Evolutionary conservation across 1,139 yeast genomes (phyloP), one percentile per base, ranked within the genome.

Genomic region (Torulaspora pretoriensis): DNA sequence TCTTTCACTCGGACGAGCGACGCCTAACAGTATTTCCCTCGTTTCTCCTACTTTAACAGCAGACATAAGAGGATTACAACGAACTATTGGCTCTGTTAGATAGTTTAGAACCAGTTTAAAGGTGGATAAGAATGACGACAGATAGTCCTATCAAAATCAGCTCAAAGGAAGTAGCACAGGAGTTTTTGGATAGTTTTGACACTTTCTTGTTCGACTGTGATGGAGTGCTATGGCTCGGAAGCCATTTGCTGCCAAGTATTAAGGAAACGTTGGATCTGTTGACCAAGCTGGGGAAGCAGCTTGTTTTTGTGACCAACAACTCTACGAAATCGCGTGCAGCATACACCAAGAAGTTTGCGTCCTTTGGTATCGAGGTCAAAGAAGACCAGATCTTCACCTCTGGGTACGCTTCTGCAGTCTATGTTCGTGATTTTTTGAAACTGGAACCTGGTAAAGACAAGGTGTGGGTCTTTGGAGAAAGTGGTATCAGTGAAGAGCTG

Each of bases 141-240:
- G 45, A 23, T 24, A 48, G 50, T 8, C 71, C 74, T 23, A 49
- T 57, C 5, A 77, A 80, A 53, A 63, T 85, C 28, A 67, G 70
- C 12, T 61, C 68, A 12, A 70, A 69, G 48, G 71, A 70, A 35
- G 74, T 72, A 28, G 83, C 79, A 3, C 70, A 72, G 38, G 59
- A 67, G n/a, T 69, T 90, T 41, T 65, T 90, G 10, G 74, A 72
- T 49, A 65, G 72, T 38, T 84, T 81, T 63, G 96, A 88, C 60
- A 84, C 85, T 48, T 89, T 89, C 57, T 69, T 90, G 48, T 90
- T 90, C 62, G 97, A 90, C 61, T 90, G 97, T 67, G 97, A 90
- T 63, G 97, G 90, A 43, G 97, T 90, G 7, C 71, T 90, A 42
- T 90, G 97, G 97, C 71, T 83, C 31, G 97, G 96, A 12, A 77